Conservation (phyloP, 2,329 filamentous ascomycete species). For the Sclerotinia trifoliorum region DNA sequence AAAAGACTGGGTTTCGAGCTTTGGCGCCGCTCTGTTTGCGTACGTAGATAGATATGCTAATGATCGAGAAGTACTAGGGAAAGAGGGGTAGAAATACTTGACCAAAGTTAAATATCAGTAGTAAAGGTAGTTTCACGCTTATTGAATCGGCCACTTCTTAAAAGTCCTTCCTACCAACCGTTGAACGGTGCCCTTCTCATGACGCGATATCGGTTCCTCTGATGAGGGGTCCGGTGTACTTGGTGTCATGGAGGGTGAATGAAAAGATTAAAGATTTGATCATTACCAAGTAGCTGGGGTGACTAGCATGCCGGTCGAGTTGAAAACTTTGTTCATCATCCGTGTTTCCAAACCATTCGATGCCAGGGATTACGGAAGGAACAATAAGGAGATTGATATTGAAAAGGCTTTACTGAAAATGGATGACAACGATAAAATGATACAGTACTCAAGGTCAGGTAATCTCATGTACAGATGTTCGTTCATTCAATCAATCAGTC, state of each 20-base stretch:
- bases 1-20: neutral
- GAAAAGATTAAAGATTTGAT: too few relatives aligned
- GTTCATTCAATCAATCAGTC: neutral
- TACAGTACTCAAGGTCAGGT: neutral
- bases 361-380: constrained; percentile 9
- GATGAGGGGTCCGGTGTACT: neutral
- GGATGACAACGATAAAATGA: constrained; percentile 1
- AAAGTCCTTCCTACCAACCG: neutral
- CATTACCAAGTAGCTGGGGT: too few relatives aligned
- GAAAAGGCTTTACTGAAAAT: neutral
- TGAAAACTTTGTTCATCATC: neutral
- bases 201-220: neutral
- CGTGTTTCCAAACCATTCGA: neutral
- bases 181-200: neutral
- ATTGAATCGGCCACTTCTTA: too few relatives aligned
- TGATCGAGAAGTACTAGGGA: neutral
- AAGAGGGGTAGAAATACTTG: neutral
- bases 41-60: neutral
- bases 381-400: neutral
- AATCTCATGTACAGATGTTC: neutral
- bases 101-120: neutral
- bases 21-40: constrained; percentile 5
- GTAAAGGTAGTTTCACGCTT: neutral
- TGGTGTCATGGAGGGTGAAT: too few relatives aligned
- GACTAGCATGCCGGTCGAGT: neutral